Percentiles rank a stretch among this genome's conserved stretches.
Conservation (phyloP, 768 basidiomycete genomes). For the Naematelia aurantialba region DNA sequence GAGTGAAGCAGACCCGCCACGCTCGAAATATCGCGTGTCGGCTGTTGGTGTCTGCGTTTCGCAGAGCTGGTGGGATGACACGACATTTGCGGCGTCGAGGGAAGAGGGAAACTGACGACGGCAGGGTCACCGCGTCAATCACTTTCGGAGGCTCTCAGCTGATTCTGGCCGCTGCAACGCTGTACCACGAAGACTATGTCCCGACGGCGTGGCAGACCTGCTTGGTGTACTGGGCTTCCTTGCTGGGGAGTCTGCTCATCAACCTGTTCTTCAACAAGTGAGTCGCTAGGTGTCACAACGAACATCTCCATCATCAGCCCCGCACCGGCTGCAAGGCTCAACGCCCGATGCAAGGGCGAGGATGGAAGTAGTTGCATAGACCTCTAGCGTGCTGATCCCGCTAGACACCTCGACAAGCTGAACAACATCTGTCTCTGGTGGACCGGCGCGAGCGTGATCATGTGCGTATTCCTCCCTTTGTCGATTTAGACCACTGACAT, state of each 20-base stretch:
- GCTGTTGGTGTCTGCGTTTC: too few relatives aligned
- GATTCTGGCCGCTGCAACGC: slow-evolving; percentile 59
- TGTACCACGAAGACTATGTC: slow-evolving; percentile 61
- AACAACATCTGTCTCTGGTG: slow-evolving; percentile 62
- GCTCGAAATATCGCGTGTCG: too few relatives aligned
- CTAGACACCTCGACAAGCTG: slow-evolving; percentile 23
- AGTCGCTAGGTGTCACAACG: too few relatives aligned
- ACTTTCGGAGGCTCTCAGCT: slow-evolving; percentile 65
- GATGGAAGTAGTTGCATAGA: too few relatives aligned
- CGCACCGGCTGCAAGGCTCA: slow-evolving; percentile 55
- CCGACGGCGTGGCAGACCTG: slow-evolving; percentile 61
- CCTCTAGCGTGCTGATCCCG: slow-evolving; percentile 19
- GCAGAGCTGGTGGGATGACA: too few relatives aligned
- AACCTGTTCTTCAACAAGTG: slow-evolving; percentile 60
- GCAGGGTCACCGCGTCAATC: slow-evolving; percentile 60
- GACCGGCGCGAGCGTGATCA: slow-evolving; percentile 56
- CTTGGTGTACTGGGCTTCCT: slow-evolving; percentile 60
- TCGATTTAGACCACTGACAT: background rate
- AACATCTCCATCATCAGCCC: too few relatives aligned
- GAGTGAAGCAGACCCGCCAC: too few relatives aligned
- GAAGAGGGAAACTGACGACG: too few relatives aligned
- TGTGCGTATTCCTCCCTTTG: slow-evolving; percentile 43
- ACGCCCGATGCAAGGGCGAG: too few relatives aligned
- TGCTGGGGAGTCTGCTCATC: slow-evolving; percentile 55
- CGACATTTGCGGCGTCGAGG: too few relatives aligned